These are phyloP conservation scores for Tricharina praecox DNA, from an alignment of 495 filamentous ascomycete species.

Conservation along the genomic window DNA sequence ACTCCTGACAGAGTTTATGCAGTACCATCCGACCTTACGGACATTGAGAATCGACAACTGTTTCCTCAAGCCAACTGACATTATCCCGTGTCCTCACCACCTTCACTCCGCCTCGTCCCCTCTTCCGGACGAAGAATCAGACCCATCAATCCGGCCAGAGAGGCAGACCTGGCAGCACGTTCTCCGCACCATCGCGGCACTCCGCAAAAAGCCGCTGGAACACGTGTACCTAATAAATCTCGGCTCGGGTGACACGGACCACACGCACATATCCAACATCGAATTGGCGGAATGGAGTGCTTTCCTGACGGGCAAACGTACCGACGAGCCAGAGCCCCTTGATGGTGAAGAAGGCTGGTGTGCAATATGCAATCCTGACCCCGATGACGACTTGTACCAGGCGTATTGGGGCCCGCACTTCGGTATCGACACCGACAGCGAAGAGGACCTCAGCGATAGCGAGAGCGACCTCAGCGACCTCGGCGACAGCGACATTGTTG, in stretches of 20 bases:
- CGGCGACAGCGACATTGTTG: no score
- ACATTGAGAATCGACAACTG: neutral
- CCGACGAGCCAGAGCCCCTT: neutral
- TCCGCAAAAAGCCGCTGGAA: neutral
- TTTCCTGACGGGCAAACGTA: neutral
- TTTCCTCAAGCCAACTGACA: neutral
- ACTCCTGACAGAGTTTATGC: neutral
- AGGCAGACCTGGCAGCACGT: neutral
- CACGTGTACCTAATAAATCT: neutral
- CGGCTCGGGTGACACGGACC: neutral
- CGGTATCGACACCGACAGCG: no score
- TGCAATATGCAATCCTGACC: neutral
- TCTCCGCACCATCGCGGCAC: neutral
- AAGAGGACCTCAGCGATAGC: no score
- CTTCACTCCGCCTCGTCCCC: neutral
- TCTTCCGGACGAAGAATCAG: neutral
- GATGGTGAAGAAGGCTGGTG: neutral
- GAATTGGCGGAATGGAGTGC: neutral
- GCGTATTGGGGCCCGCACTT: no score
- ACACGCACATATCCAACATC: neutral
- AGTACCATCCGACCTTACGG: neutral
- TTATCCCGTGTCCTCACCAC: neutral
- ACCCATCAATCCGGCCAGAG: neutral
- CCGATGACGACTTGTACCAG: neutral
- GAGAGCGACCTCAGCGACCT: no score